phyloP scores from a whole-genome alignment of 208 protist species.

The Trypanosoma brucei region DNA sequence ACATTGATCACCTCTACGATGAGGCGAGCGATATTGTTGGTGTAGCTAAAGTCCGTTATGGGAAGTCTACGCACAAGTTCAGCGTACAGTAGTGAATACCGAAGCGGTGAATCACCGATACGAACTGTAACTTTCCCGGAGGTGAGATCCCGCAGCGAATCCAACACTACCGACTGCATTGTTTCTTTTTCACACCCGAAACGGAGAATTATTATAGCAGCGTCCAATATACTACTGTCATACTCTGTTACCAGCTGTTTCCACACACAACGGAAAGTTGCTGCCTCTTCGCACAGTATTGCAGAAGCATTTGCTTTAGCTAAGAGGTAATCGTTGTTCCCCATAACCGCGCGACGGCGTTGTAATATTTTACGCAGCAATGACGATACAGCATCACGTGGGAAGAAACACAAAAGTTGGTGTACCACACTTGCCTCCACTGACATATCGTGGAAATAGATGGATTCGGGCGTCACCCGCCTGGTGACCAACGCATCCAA shows the following conservation, averaged over 20 bases:
- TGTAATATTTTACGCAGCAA: neutral
- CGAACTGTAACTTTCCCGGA: neutral
- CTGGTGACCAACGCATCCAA: conserved; percentile 7
- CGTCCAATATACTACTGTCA: conserved; percentile 3
- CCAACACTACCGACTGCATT: neutral
- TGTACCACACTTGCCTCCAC: conserved; percentile 3
- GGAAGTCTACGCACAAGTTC: conserved; percentile 10
- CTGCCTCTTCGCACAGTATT: neutral
- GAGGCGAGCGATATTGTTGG: neutral
- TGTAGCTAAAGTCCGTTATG: neutral
- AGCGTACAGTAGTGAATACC: conserved; percentile 13
- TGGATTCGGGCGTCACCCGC: neutral
- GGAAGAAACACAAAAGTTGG: conserved; percentile 10
- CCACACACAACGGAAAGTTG: conserved; percentile 2
- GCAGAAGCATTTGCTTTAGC: neutral
- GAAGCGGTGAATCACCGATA: neutral
- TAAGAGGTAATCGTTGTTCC: neutral
- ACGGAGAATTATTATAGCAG: conserved; percentile 18
- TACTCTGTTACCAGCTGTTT: neutral
- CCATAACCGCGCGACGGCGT: neutral
- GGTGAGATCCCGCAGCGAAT: conserved; percentile 2
- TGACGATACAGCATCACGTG: neutral
- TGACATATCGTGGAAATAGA: conserved; percentile 20
- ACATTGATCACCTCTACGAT: neutral
- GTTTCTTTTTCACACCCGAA: neutral